A percentile compares a stretch with the other conserved stretches of the same genome.
phyloP scores from a whole-genome alignment of 768 basidiomycete species.

The Psilocybe subaeruginosa region DNA sequence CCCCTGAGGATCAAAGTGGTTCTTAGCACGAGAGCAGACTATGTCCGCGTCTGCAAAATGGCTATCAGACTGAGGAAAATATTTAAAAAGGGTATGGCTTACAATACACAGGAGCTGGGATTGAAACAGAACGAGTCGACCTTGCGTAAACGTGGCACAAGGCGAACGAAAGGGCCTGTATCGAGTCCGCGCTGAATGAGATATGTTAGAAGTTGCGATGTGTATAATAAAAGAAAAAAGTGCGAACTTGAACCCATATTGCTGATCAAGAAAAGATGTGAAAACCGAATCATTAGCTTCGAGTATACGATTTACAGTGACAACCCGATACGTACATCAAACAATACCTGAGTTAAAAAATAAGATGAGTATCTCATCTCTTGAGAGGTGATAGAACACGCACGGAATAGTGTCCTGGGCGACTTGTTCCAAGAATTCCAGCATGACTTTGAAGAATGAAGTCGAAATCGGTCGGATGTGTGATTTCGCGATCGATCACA shows the following conservation, averaged over 20 bases:
- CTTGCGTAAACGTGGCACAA: conserved; percentile 13
- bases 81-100: not conserved
- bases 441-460: conserved; percentile 81
- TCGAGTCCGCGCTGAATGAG: conserved; percentile 52
- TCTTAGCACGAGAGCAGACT: conserved; percentile 15
- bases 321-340: conserved; percentile 30
- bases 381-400: conserved; percentile 16
- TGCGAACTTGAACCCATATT: conserved; percentile 53
- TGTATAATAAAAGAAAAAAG: not conserved
- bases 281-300: not conserved
- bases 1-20: conserved; percentile 10
- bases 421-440: conserved; percentile 75
- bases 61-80: not conserved
- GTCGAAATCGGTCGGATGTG: conserved; percentile 74
- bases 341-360: conserved; percentile 33
- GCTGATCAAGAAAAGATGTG: not conserved
- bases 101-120: conserved; percentile 14
- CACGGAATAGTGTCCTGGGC: conserved; percentile 50
- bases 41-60: conserved; percentile 12
- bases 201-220: not conserved
- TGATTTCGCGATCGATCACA: conserved; percentile 72
- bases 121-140: conserved; percentile 12
- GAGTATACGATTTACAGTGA: not conserved
- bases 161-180: conserved; percentile 53
- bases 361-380: not conserved